Evolutionary conservation across 2,329 filamentous ascomycete genomes (phyloP).

Genomic region (Aspergillus proliferans): DNA sequence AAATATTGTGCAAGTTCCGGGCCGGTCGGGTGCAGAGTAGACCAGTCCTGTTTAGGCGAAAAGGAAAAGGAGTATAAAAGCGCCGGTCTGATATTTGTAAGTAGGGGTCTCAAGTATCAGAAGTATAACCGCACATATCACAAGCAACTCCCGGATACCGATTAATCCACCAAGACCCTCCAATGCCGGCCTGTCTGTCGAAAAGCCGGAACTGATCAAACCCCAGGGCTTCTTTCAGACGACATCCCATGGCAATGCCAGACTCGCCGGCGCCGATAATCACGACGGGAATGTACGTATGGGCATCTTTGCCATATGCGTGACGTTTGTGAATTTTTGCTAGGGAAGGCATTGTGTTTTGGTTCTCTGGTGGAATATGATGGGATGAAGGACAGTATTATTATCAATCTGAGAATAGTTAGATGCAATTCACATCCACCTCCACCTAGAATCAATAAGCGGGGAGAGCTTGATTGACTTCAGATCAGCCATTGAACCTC

Average conservation of each 20-base stretch:
- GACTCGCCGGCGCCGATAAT: constrained; percentile 59
- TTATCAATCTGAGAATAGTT: background rate
- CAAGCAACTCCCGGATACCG: constrained; percentile 55
- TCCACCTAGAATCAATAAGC: no score
- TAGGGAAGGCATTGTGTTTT: constrained; percentile 22
- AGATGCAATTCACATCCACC: no score
- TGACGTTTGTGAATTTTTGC: constrained; percentile 35
- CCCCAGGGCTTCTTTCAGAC: constrained; percentile 51
- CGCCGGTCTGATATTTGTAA: constrained; percentile 40
- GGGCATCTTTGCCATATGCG: constrained; percentile 32
- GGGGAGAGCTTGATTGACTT: no score
- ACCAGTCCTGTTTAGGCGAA: constrained; percentile 48
- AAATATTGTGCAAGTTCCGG: constrained; percentile 49
- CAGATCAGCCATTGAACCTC: background rate
- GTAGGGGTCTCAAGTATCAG: background rate
- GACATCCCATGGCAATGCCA: constrained; percentile 56
- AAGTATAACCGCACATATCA: constrained; percentile 41
- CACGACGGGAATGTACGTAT: constrained; percentile 45
- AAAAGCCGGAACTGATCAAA: constrained; percentile 57
- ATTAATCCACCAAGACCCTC: constrained; percentile 61
- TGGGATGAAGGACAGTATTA: background rate
- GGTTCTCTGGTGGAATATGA: background rate
- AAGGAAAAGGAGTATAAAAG: constrained; percentile 54
- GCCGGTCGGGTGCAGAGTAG: constrained; percentile 43
- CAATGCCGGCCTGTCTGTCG: constrained; percentile 52